phyloP scores from a whole-genome alignment of 1,284 basidiomycete genomes.

The Xerocomus amazonicus region DNA sequence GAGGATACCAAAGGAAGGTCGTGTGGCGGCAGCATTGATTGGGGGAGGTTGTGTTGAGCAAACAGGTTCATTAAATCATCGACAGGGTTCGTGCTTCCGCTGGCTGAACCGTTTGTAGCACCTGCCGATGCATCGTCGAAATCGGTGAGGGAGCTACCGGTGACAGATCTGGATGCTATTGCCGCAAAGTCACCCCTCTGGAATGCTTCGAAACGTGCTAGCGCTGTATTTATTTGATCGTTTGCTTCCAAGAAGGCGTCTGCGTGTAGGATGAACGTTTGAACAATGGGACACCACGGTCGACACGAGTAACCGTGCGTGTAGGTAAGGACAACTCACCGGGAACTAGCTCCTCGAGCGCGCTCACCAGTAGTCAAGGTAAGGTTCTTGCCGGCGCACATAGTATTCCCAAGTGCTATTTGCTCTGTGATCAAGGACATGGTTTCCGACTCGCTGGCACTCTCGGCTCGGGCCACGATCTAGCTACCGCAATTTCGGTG shows the following conservation, averaged over 20 bases:
- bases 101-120: conserved; percentile 10
- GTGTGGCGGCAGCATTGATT: conserved; percentile 23
- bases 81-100: conserved; percentile 25
- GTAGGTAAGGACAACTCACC: too few species aligned
- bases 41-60: conserved; percentile 22
- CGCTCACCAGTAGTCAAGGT: too few species aligned
- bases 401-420: too few species aligned
- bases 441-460: too few species aligned
- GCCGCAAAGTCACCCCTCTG: conserved; percentile 84
- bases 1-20: conserved; percentile 16
- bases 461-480: too few species aligned
- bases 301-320: too few species aligned
- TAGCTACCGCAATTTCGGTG: too few species aligned
- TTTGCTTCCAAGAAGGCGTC: conserved; percentile 95
- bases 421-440: too few species aligned
- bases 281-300: background rate
- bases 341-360: too few species aligned
- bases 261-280: conserved; percentile 31
- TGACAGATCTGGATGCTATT: conserved; percentile 39
- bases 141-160: conserved; percentile 60
- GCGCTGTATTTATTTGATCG: conserved; percentile 93
- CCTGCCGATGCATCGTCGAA: conserved; percentile 50
- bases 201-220: conserved; percentile 88
- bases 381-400: too few species aligned
- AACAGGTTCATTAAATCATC: conserved; percentile 61